phyloP scores from a whole-genome alignment of 495 filamentous ascomycete species.

The Neurospora pannonica region DNA sequence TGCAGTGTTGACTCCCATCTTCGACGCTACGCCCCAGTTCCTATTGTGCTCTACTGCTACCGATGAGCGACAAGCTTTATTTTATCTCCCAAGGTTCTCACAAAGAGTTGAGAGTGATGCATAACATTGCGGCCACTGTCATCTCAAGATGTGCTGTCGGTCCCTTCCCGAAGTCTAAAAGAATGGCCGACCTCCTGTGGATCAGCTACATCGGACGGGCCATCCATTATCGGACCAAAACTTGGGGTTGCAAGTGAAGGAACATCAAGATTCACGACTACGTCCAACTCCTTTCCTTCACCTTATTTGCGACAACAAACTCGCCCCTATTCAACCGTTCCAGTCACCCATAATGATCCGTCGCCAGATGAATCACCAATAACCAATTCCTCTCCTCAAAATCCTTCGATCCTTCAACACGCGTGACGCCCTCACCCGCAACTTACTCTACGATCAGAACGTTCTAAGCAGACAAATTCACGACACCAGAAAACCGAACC shows the following conservation, averaged over 20 bases:
- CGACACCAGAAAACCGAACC: not conserved
- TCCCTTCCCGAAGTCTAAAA: not conserved
- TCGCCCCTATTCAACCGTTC: not conserved
- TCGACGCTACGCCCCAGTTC: not conserved
- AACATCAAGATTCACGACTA: not conserved
- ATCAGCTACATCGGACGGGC: not conserved
- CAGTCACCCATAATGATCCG: not conserved
- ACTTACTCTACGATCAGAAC: not conserved
- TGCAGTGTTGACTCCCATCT: not conserved
- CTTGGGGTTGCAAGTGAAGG: not conserved
- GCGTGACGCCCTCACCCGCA: not conserved
- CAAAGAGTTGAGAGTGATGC: too few species aligned
- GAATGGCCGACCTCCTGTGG: not conserved
- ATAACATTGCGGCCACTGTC: not conserved
- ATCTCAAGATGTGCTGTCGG: not conserved
- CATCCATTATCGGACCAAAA: not conserved
- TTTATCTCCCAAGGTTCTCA: not conserved
- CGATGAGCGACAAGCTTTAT: not conserved
- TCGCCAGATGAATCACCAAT: not conserved
- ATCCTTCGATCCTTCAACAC: not conserved
- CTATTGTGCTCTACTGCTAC: not conserved
- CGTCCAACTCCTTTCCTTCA: not conserved
- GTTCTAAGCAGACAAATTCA: not conserved
- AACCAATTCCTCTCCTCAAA: not conserved
- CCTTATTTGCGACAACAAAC: not conserved